phyloP scores from a whole-genome alignment of 306 rosid species.

The Malus sylvestris region DNA sequence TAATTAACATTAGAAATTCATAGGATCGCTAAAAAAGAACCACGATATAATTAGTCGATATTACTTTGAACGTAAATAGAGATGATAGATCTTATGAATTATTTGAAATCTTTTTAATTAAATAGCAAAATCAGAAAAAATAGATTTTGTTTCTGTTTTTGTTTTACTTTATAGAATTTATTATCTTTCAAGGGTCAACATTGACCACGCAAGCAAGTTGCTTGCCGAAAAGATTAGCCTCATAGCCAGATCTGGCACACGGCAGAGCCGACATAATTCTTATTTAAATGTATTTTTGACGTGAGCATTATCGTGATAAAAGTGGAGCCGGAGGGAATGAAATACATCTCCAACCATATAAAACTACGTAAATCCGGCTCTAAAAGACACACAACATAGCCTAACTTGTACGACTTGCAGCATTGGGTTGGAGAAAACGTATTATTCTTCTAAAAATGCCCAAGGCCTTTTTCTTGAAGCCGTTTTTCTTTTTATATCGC shows the following conservation, averaged over 20 bases:
- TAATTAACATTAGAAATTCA: too few relatives aligned
- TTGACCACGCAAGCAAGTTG: too few relatives aligned
- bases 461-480: conserved; percentile 34
- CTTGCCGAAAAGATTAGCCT: too few relatives aligned
- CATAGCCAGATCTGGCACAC: background rate
- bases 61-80: too few relatives aligned
- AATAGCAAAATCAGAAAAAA: too few relatives aligned
- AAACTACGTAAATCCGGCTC: background rate
- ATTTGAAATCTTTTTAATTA: too few relatives aligned
- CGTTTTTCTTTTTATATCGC: conserved; percentile 46
- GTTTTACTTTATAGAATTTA: background rate
- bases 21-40: too few relatives aligned
- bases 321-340: background rate
- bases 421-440: background rate
- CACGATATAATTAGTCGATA: too few relatives aligned
- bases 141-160: too few relatives aligned
- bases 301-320: background rate
- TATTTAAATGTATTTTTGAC: background rate
- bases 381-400: background rate
- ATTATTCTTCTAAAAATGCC: conserved; percentile 25
- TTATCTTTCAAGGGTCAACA: background rate
- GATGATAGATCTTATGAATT: too few relatives aligned
- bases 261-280: background rate
- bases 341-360: background rate
- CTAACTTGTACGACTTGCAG: background rate